Evolutionary conservation across 208 protist species (phyloP), one percentile per base, ranked within the genome.

Genomic region (Leishmania aethiopica): DNA sequence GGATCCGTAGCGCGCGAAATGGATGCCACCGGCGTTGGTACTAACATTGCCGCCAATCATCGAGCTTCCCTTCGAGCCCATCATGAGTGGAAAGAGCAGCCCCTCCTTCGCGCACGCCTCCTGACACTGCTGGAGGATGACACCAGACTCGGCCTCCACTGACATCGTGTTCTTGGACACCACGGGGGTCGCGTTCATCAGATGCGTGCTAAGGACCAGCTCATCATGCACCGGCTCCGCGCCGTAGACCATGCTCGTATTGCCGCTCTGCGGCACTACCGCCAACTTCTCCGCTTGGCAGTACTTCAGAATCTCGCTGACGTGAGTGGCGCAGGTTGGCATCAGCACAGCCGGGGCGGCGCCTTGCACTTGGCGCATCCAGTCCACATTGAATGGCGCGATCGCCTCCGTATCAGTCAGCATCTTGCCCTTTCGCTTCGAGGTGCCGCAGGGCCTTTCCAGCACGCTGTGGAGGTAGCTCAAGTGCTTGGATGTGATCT

Each of bases 21-120:
- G 91, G 45, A 99, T 94, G n/a, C 99, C 99, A 49, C 99, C 98
- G 7, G 98, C 99, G 86, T 99, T 99, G 22, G 98, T 99, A 57
- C 96, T 95, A 19, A 99, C 90, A 86, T 98, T 99, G 42, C 99
- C 99, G 72, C 99, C 99, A 66, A 99, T 98, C 72, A 98, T 96
- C 81, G 98, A 99, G 84, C 94, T 98, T 35, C 98, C 99, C 83
- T 99, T 99, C 0, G 98, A 98, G 49, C 98, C 99, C 70, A 99
- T 97, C 83, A 99, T 97, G 6, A 99, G 82, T 1, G 99, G 99
- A 72, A 99, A 96, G 11, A 96, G 95, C 84, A 98, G 91, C 4
- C 95, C 97, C 19, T 85, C 57, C 53, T 89, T 82, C 32, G 76
- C 60, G 37, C 99, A 87, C 51, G 90, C 91, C 59, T 92, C 80